phyloP scores from a whole-genome alignment of 495 filamentous ascomycete genomes.

The Aspergillus hancockii region DNA sequence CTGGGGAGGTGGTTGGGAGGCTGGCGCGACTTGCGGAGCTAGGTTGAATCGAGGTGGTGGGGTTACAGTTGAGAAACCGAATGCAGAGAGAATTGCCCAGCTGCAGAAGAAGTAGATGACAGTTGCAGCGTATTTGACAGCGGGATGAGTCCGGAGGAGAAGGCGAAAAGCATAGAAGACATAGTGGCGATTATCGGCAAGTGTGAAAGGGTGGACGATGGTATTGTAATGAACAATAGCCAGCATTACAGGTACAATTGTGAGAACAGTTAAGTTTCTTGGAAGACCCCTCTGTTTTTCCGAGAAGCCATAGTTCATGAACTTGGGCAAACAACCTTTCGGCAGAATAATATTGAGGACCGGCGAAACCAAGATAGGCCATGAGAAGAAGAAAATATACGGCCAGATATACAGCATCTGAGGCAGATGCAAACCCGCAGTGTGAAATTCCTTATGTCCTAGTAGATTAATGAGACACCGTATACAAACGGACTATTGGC shows the following conservation, averaged over 20 bases:
- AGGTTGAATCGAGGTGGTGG: slow-evolving; percentile 28
- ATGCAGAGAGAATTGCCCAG: slow-evolving; percentile 61
- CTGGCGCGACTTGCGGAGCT: slow-evolving; percentile 21
- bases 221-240: slow-evolving; percentile 78
- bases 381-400: slow-evolving; percentile 85
- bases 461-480: slow-evolving; percentile 14
- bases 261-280: slow-evolving; percentile 31
- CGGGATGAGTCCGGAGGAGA: slow-evolving; percentile 64
- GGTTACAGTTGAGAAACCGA: slow-evolving; percentile 40
- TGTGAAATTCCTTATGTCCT: slow-evolving; percentile 93
- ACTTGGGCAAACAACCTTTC: slow-evolving; percentile 35
- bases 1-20: slow-evolving; percentile 10
- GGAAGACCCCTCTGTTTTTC: slow-evolving; percentile 41
- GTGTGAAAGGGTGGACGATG: slow-evolving; percentile 90
- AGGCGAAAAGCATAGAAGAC: slow-evolving; percentile 94
- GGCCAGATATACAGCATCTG: slow-evolving; percentile 97
- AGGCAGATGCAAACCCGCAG: slow-evolving; percentile 81
- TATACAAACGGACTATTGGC: background rate
- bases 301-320: slow-evolving; percentile 37
- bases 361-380: slow-evolving; percentile 67
- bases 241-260: slow-evolving; percentile 50
- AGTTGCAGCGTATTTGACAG: slow-evolving; percentile 66
- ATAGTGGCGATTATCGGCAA: slow-evolving; percentile 96
- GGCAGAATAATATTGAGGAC: slow-evolving; percentile 44
- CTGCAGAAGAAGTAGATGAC: slow-evolving; percentile 61